Base-by-base conservation (phyloP, 495 filamentous ascomycete genomes). In the Tuber microsphaerosporum region DNA sequence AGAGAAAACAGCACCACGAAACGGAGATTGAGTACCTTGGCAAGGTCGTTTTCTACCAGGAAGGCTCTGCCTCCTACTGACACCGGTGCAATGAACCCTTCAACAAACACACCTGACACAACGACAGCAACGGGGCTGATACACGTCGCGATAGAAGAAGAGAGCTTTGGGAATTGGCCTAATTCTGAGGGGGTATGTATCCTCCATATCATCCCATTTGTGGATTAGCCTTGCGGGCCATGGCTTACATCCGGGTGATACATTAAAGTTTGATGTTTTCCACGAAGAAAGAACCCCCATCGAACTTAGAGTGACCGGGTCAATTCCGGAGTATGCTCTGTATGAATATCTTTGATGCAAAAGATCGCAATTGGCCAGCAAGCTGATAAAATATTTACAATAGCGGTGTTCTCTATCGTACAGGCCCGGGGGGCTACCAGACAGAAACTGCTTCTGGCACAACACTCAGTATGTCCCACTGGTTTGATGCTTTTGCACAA, bases 401-500 rank as follows among this genome's bases (percentile, higher is more conserved):
- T 46, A 83, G 81, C 41, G 92, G 92, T 8, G 85, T 86, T 1
- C 85, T 95, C 6, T 94, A 91, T 78, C 88, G 92, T 6, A 94
- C 90, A 4, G 92, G 92, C 0, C 91, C 91, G 0, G 90, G 91
- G 0, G 84, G 86, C 26, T 87, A 87, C 75, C 87, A 87, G 74
- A 81, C 91, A 12, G 83, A 89, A 68, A 86, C 86, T 22, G 86
- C 89, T 22, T 83, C 87, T 0, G 88, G 87, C 44, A 86, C 86
- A 2, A 88, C 86, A 0, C 88, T 88, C 77, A 83, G 84, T 42
- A 84, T 88, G 12, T 87, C 84, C 0, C 92, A 95, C 80, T 95
- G 92, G 92, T 93, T 94, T 75, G 90, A 94, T 82, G 89, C 91
- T n/a, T 89, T 93, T 68, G 86, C 86, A n/a, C 90, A 93, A 75